Base-by-base conservation (phyloP, 1,139 yeast species). In the Geotrichum histeridarum region DNA sequence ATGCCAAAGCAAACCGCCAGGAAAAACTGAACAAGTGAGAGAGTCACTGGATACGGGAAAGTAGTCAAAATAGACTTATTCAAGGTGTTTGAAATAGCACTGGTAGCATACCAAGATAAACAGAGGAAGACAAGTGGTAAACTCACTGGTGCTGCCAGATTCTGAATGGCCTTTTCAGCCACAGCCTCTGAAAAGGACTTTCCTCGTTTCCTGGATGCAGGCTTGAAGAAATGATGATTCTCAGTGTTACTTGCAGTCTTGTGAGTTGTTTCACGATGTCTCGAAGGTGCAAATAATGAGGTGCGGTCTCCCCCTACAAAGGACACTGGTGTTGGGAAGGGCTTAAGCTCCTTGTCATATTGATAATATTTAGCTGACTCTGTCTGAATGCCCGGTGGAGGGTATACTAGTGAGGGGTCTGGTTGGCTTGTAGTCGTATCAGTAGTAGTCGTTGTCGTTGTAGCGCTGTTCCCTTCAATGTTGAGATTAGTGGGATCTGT, bases 1-100 rank as follows among this genome's bases (percentile, higher is more conserved):
- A 85, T 69, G 0, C 95, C 95, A 41, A 78, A 65, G 37, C 79
- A 73, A 18, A 83, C 83, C 61, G 88, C 89, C 61, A 87, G 73
- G 42, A 84, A 64, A 66, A 91, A 91, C 72, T 91, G 98, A 50
- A 84, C 75, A 75, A 90, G 88, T 0, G 97, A 88, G 55, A 91
- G 77, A 0, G 95, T 84, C 8, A 89, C 82, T 0, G 98, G 96
- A 67, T 84, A 86, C 48, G 79, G 80, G 68, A 84, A 88, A 49
- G 76, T 75, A 58, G 76, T 80, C 57, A 91, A 72, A 52, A 91
- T 87, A 53, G 83, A 73, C 67, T 91, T 91, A 54, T 94, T 83
- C 46, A 93, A 76, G 63, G 89, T 88, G 63, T 84, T 85, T 6
- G 96, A 86, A 15, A 90, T 70, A 12, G 94, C 90, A 41, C 94